These are phyloP conservation scores for Rhododendron griersonianum DNA, from an alignment of 148 eudicot genomes.

Conservation along the genomic window DNA sequence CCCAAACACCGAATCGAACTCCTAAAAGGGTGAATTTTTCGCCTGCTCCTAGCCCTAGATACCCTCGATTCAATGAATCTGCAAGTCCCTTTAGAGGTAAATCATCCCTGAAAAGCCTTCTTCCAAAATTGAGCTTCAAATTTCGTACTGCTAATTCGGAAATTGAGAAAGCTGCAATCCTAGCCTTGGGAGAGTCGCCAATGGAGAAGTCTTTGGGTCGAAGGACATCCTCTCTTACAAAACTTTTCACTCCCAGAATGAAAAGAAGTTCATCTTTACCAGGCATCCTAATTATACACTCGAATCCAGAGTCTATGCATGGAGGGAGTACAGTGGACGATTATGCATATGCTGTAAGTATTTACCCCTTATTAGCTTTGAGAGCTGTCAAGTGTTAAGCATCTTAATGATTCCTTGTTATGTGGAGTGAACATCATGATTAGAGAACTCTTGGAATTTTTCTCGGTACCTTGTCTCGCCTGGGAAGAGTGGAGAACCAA, in stretches of 20 bases:
- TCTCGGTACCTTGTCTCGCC: not conserved
- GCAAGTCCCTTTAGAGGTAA: conserved; percentile 55
- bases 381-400: not conserved
- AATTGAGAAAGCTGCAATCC: conserved; percentile 62
- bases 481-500: not conserved
- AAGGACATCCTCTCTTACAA: conserved; percentile 62
- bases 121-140: conserved; percentile 84
- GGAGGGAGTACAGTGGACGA: conserved; percentile 48
- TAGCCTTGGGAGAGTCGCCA: conserved; percentile 65
- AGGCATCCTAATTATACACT: conserved; percentile 66
- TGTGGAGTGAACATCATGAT: not conserved
- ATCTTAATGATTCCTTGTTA: not conserved
- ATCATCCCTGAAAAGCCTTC: conserved; percentile 58
- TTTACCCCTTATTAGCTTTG: conserved; percentile 3
- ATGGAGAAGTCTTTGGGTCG: conserved; percentile 34
- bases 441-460: not conserved
- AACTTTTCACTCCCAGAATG: conserved; percentile 52
- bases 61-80: conserved; percentile 29
- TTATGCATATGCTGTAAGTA: conserved; percentile 31
- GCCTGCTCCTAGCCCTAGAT: conserved; percentile 60
- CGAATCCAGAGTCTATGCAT: conserved; percentile 84
- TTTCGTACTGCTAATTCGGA: conserved; percentile 54
- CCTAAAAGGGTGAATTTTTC: conserved; percentile 73
- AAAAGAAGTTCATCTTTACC: conserved; percentile 76
- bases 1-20: conserved; percentile 52